These are phyloP conservation scores for Crinitomyces ghanaensis DNA, from an alignment of 805 yeast genomes.

Conservation along the genomic window DNA sequence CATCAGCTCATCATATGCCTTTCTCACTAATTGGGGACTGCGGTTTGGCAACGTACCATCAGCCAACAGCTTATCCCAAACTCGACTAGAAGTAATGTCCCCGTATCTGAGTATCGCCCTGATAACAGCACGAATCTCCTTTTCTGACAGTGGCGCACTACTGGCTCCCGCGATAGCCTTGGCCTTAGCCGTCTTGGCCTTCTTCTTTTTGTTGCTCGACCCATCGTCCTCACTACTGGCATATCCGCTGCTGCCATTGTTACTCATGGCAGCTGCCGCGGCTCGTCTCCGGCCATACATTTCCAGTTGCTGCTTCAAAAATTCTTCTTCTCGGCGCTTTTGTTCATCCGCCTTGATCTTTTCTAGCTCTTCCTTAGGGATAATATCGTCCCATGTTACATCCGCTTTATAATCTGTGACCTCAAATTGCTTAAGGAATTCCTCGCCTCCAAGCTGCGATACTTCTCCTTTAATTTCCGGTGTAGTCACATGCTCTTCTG, in stretches of 20 bases:
- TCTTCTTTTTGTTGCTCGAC: constrained; percentile 30
- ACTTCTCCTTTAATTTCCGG: constrained; percentile 95
- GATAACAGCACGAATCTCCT: constrained; percentile 78
- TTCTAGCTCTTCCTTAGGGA: constrained; percentile 85
- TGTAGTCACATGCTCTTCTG: constrained; percentile 93
- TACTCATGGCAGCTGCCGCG: constrained; percentile 40
- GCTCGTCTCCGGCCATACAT: constrained; percentile 74
- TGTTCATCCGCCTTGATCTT: constrained; percentile 87
- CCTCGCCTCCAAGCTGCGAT: constrained; percentile 98
- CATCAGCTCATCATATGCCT: constrained; percentile 63
- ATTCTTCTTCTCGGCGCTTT: constrained; percentile 74
- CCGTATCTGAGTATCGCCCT: constrained; percentile 75
- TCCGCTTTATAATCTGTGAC: constrained; percentile 98
- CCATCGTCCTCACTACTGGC: constrained; percentile 34
- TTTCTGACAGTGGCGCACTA: constrained; percentile 56
- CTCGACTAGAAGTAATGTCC: constrained; percentile 49
- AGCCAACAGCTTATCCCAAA: constrained; percentile 76
- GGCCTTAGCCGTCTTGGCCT: constrained; percentile 17
- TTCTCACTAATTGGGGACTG: constrained; percentile 65
- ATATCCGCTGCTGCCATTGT: too few species aligned
- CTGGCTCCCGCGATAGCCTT: constrained; percentile 20
- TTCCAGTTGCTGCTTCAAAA: constrained; percentile 78
- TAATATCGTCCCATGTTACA: constrained; percentile 97
- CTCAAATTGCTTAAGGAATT: constrained; percentile 91
- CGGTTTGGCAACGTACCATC: constrained; percentile 85